Evolutionary conservation across 768 basidiomycete genomes (phyloP).

Genomic region (Leccinellum luteum): DNA sequence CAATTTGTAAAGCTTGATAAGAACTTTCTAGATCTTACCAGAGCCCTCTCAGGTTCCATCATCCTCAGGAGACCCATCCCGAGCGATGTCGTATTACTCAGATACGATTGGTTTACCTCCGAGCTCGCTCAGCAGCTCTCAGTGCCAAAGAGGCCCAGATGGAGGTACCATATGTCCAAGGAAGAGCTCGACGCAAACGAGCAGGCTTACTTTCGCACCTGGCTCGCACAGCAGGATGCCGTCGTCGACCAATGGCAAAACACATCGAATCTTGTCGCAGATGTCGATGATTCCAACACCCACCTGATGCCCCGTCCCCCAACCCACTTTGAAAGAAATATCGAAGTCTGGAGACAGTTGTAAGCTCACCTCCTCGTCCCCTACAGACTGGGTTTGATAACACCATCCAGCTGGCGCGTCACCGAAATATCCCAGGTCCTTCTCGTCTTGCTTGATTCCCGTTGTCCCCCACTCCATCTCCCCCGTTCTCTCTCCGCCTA

Average conservation of each 20-base stretch:
- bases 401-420: constrained; percentile 75
- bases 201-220: constrained; percentile 77
- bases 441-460: constrained; percentile 83
- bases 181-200: constrained; percentile 89
- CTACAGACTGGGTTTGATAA: background rate
- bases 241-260: constrained; percentile 52
- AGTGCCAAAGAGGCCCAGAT: constrained; percentile 74
- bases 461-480: constrained; percentile 85
- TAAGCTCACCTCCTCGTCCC: constrained; percentile 37
- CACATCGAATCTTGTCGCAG: constrained; percentile 7
- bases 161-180: constrained; percentile 85
- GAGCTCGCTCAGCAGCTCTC: constrained; percentile 5
- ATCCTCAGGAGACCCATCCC: constrained; percentile 58
- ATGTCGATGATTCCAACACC: constrained; percentile 16
- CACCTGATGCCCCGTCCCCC: constrained; percentile 56
- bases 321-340: constrained; percentile 83
- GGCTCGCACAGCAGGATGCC: constrained; percentile 67
- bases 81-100: constrained; percentile 37
- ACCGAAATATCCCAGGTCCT: constrained; percentile 89
- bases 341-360: constrained; percentile 95
- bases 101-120: constrained; percentile 7
- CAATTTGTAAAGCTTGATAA: constrained; percentile 63
- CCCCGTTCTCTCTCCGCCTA: constrained; percentile 74
- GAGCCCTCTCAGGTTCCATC: constrained; percentile 49
- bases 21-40: constrained; percentile 59